A percentile compares a stretch with the other conserved stretches of the same genome.
Evolutionary conservation across 257 asterid genomes (phyloP).

Genomic region (Nicotiana undulata): DNA sequence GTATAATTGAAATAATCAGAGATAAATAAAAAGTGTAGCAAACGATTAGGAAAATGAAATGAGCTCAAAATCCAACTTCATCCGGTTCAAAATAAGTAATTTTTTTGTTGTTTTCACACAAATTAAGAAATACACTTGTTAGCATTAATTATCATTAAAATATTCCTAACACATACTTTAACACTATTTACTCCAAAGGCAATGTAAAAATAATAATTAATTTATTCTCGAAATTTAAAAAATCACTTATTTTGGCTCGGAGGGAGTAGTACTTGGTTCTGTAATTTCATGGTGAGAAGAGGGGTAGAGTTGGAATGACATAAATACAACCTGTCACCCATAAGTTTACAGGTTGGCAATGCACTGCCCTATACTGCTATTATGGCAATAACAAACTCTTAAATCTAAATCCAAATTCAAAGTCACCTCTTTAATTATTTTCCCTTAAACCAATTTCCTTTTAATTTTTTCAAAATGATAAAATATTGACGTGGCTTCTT

Average conservation of each 20-base stretch:
- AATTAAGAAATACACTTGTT: too few relatives aligned
- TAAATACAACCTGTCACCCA: constrained; percentile 57
- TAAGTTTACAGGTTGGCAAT: constrained; percentile 58
- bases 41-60: neutral
- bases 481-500: constrained; percentile 43
- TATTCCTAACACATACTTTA: too few relatives aligned
- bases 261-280: neutral
- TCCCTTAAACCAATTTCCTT: neutral
- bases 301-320: neutral
- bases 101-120: too few relatives aligned
- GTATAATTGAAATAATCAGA: too few relatives aligned
- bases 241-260: too few relatives aligned
- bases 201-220: too few relatives aligned
- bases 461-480: neutral
- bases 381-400: neutral
- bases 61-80: neutral
- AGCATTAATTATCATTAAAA: too few relatives aligned
- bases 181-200: too few relatives aligned
- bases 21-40: too few relatives aligned
- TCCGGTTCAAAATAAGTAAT: too few relatives aligned
- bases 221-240: too few relatives aligned
- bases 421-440: neutral
- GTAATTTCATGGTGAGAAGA: neutral
- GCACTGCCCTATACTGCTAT: neutral
- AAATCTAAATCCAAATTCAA: neutral